Percentiles rank a stretch among this genome's conserved stretches.
phyloP scores from a whole-genome alignment of 176 grass and related monocot species.

The bread wheat (Triticum aestivum) region IWGSC_CS_RefSeq_v2.1 NC_057803.1:598161722-598162221 shows the following conservation, averaged over 20 bases:
- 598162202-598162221: constrained; percentile 98
- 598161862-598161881: too few relatives aligned
- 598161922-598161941: too few relatives aligned
- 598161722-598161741: too few relatives aligned
- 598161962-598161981: not conserved
- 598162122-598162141: constrained; percentile 31
- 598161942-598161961: too few relatives aligned
- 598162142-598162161: constrained; percentile 43
- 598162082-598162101: constrained; percentile 8
- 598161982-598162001: not conserved
- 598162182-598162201: constrained; percentile 89
- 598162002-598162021: not conserved
- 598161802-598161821: too few relatives aligned
- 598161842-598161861: too few relatives aligned
- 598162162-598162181: constrained; percentile 37
- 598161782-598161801: too few relatives aligned
- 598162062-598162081: not conserved
- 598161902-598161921: too few relatives aligned
- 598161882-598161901: too few relatives aligned
- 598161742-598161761: too few relatives aligned
- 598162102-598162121: constrained; percentile 24
- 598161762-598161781: too few relatives aligned
- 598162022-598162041: constrained; percentile 29
- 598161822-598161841: too few relatives aligned
- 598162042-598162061: constrained; percentile 12